Evolutionary conservation across 345 rosid species (phyloP).

Genomic region (Brassica nigra): DNA sequence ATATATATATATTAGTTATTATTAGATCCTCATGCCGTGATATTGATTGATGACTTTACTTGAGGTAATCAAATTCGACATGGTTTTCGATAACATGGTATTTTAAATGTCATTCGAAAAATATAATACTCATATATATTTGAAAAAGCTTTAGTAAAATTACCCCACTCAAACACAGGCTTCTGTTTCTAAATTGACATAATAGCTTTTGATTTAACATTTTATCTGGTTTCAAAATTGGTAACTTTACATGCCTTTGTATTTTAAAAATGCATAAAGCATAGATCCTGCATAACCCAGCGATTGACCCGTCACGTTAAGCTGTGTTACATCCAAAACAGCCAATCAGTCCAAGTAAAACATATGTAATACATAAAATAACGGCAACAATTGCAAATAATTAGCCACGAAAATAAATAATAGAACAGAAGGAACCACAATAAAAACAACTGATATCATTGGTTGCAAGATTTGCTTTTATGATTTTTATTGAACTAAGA

Average conservation of each 20-base stretch:
- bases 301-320: slow-evolving; percentile 25
- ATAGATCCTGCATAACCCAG: slow-evolving; percentile 28
- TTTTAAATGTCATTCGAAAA: too few species aligned
- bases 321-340: slow-evolving; percentile 12
- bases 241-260: slow-evolving; percentile 3
- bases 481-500: background rate
- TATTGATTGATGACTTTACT: too few species aligned
- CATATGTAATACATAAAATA: background rate
- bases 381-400: background rate
- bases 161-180: background rate
- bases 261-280: slow-evolving; percentile 26
- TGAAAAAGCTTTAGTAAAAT: background rate
- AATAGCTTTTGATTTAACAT: background rate
- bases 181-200: background rate
- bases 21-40: too few species aligned
- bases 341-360: background rate
- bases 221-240: background rate
- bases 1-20: too few species aligned
- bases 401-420: background rate
- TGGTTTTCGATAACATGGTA: too few species aligned
- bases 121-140: too few species aligned
- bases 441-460: background rate
- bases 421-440: background rate
- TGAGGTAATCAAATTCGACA: too few species aligned
- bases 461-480: background rate